phyloP scores from a whole-genome alignment of 129 eudicot species.

The Helianthus tuberosus region DNA sequence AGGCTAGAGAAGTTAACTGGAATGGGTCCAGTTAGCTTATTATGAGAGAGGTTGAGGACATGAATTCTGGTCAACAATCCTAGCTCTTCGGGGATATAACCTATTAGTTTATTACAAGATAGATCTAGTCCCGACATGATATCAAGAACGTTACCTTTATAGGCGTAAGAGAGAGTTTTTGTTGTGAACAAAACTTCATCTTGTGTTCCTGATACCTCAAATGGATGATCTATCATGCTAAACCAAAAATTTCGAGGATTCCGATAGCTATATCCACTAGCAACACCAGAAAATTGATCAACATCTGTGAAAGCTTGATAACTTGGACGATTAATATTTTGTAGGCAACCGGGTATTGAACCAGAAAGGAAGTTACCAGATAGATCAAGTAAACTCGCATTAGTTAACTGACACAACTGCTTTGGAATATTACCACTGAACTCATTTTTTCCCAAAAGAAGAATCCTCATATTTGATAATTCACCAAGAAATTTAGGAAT shows the following conservation, averaged over 20 bases:
- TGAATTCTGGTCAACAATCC: not conserved
- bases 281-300: not conserved
- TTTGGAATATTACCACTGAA: conserved; percentile 27
- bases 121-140: not conserved
- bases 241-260: not conserved
- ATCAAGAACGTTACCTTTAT: conserved; percentile 1
- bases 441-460: conserved; percentile 17
- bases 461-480: conserved; percentile 21
- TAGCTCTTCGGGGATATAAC: conserved; percentile 3
- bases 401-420: conserved; percentile 17
- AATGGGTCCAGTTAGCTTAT: no score
- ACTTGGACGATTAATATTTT: not conserved
- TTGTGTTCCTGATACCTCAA: not conserved
- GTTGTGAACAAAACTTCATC: not conserved
- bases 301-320: not conserved
- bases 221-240: not conserved
- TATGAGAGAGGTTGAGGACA: no score
- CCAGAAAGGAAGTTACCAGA: conserved; percentile 32
- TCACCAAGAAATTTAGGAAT: not conserved
- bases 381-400: conserved; percentile 26
- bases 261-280: not conserved
- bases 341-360: conserved; percentile 32
- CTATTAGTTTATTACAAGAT: not conserved
- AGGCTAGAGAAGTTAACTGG: no score
- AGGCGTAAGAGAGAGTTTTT: not conserved